Conservation (phyloP, 441 rosid species). For the Cnidoscolus chayamansa region DNA sequence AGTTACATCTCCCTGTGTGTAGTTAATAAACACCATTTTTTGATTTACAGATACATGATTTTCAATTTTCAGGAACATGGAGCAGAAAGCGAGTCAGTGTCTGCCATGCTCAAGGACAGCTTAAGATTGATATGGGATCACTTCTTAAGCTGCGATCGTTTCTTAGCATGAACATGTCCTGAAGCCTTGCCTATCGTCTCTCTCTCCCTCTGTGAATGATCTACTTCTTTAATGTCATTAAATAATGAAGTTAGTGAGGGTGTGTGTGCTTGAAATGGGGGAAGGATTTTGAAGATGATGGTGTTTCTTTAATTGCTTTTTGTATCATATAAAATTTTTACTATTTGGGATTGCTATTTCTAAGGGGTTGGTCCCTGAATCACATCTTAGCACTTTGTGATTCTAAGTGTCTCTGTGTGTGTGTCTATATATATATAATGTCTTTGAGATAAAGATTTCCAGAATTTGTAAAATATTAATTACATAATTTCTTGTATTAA, state of each 20-base stretch:
- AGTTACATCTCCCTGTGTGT: not conserved
- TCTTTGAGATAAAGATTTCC: too few relatives aligned
- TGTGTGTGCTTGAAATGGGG: not conserved
- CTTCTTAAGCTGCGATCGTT: slow-evolving; percentile 35
- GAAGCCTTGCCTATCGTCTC: not conserved
- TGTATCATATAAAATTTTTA: not conserved
- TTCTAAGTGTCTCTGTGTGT: too few relatives aligned
- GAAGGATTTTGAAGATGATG: not conserved
- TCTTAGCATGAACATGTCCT: not conserved
- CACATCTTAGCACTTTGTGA: not conserved
- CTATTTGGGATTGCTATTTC: not conserved
- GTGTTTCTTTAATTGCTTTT: not conserved
- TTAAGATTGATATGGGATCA: slow-evolving; percentile 41
- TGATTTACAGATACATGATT: not conserved
- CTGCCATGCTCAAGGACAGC: slow-evolving; percentile 41
- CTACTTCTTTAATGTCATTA: not conserved
- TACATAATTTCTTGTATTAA: too few relatives aligned
- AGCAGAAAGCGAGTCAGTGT: slow-evolving; percentile 26
- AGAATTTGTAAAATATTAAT: too few relatives aligned
- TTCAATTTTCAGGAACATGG: slow-evolving; percentile 34
- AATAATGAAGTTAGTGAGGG: not conserved
- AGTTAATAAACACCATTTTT: not conserved
- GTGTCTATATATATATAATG: too few relatives aligned
- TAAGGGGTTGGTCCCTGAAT: not conserved
- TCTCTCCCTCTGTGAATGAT: not conserved